Percentiles rank a stretch among this genome's conserved stretches.
Evolutionary conservation across 2,329 filamentous ascomycete genomes (phyloP).

Genomic region (Colletotrichum spaethianum): DNA sequence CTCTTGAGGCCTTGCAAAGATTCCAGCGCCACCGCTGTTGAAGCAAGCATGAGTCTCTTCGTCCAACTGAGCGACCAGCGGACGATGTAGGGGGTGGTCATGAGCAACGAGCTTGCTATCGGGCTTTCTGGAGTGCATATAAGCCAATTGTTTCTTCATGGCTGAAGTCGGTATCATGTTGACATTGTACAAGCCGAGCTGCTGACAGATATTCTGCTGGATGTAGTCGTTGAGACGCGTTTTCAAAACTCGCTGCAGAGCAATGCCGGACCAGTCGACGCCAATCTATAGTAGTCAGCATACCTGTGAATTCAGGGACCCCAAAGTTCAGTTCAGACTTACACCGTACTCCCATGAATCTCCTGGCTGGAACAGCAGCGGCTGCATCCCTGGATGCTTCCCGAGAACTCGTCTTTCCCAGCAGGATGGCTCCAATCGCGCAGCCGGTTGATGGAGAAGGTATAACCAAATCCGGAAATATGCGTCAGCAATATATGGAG

Average conservation of each 20-base stretch:
- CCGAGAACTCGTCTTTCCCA: not conserved
- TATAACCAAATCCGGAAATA: conserved; percentile 44
- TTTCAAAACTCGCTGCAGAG: not conserved
- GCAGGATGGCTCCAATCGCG: not conserved
- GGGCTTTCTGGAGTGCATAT: not conserved
- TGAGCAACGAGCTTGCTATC: not conserved
- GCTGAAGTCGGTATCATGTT: not conserved
- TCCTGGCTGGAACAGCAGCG: not conserved
- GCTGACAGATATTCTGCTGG: not conserved
- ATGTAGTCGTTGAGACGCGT: not conserved
- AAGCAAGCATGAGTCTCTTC: not conserved
- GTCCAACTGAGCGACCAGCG: not conserved
- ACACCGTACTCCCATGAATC: not conserved
- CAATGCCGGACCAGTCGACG: not conserved
- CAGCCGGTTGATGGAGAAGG: not conserved
- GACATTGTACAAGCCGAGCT: not conserved
- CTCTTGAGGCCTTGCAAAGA: not conserved
- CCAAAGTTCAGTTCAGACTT: not conserved
- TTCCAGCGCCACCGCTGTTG: not conserved
- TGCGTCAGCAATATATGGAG: conserved; percentile 43
- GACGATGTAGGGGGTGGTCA: not conserved
- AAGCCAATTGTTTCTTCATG: not conserved
- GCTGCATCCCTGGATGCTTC: conserved; percentile 43
- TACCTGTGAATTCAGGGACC: not conserved
- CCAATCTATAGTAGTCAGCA: not conserved